Conservation (phyloP, 225 moss, liverwort and hornwort genomes). For the Sphagnum contortum region DNA sequence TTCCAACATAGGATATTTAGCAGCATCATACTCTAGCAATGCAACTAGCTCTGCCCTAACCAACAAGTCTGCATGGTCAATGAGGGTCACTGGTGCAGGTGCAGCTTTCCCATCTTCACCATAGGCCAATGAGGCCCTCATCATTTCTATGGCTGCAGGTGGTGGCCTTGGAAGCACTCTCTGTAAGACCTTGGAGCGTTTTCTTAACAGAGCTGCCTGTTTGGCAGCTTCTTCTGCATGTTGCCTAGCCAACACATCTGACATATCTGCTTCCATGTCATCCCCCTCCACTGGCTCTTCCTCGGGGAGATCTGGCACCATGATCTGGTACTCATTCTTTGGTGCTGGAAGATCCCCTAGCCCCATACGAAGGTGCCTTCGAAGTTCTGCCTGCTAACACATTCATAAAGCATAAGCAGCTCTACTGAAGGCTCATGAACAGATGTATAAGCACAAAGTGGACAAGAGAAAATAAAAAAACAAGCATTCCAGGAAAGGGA, state of each 20-base stretch:
- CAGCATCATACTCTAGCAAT: slow-evolving; percentile 71
- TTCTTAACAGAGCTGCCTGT: slow-evolving; percentile 49
- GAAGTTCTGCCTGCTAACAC: slow-evolving; percentile 43
- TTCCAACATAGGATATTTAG: slow-evolving; percentile 41
- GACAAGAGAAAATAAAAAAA: too few species aligned
- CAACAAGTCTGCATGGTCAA: slow-evolving; percentile 69
- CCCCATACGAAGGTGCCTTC: slow-evolving; percentile 56
- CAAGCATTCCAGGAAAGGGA: too few species aligned
- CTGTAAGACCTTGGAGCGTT: slow-evolving; percentile 66
- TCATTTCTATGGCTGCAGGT: slow-evolving; percentile 41
- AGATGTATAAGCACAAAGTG: too few species aligned
- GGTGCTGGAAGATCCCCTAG: slow-evolving; percentile 69
- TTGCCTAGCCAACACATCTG: slow-evolving; percentile 54
- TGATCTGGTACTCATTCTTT: slow-evolving; percentile 88
- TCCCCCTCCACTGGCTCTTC: slow-evolving; percentile 59
- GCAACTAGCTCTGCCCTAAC: slow-evolving; percentile 67
- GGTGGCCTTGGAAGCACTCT: slow-evolving; percentile 81
- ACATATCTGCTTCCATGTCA: slow-evolving; percentile 75
- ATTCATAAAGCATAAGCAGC: too few species aligned
- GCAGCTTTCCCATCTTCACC: slow-evolving; percentile 60
- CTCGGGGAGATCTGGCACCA: slow-evolving; percentile 65
- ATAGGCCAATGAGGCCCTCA: slow-evolving; percentile 35
- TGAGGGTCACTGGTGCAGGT: slow-evolving; percentile 27
- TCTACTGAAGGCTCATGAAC: too few species aligned
- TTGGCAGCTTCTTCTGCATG: slow-evolving; percentile 50